A percentile compares a stretch with the other conserved stretches of the same genome.
Conservation (phyloP, 2,329 filamentous ascomycete species). For the Paraphoma chrysanthemicola region DNA sequence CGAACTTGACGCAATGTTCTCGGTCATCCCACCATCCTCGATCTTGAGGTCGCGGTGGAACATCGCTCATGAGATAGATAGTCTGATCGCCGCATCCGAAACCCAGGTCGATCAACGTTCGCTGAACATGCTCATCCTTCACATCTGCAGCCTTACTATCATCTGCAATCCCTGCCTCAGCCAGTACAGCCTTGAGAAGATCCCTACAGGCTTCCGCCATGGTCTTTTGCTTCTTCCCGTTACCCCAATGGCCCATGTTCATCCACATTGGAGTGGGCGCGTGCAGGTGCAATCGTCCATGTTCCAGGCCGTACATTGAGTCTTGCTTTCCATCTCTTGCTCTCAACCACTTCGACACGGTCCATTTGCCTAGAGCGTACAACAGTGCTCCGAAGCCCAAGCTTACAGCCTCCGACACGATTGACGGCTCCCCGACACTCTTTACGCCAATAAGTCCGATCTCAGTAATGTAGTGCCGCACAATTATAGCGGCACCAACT, state of each 20-base stretch:
- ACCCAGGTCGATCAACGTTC: slow-evolving; percentile 59
- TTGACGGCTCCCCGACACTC: not conserved
- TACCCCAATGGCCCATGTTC: slow-evolving; percentile 69
- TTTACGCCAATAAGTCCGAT: not conserved
- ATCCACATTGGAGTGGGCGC: slow-evolving; percentile 65
- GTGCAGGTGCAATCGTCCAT: slow-evolving; percentile 63
- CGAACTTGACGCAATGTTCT: slow-evolving; percentile 11
- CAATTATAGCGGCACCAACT: not conserved
- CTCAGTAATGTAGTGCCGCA: not conserved
- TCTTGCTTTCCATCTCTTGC: not conserved
- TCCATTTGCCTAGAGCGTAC: not conserved
- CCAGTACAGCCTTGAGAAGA: slow-evolving; percentile 58
- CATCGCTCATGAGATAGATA: slow-evolving; percentile 49
- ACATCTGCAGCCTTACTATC: not conserved
- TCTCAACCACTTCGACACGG: not conserved
- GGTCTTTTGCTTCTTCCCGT: slow-evolving; percentile 2
- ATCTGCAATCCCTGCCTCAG: slow-evolving; percentile 49
- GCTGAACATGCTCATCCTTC: slow-evolving; percentile 2
- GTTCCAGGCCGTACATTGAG: slow-evolving; percentile 59
- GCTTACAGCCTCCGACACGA: not conserved
- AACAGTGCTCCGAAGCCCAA: not conserved
- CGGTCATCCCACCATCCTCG: slow-evolving; percentile 21
- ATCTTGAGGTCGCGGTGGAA: slow-evolving; percentile 17
- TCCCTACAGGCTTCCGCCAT: slow-evolving; percentile 58
- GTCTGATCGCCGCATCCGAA: slow-evolving; percentile 68